Evolutionary conservation across 2,329 filamentous ascomycete species (phyloP), one percentile per base, ranked within the genome.

Genomic region (Pestalotiopsis fici): DNA sequence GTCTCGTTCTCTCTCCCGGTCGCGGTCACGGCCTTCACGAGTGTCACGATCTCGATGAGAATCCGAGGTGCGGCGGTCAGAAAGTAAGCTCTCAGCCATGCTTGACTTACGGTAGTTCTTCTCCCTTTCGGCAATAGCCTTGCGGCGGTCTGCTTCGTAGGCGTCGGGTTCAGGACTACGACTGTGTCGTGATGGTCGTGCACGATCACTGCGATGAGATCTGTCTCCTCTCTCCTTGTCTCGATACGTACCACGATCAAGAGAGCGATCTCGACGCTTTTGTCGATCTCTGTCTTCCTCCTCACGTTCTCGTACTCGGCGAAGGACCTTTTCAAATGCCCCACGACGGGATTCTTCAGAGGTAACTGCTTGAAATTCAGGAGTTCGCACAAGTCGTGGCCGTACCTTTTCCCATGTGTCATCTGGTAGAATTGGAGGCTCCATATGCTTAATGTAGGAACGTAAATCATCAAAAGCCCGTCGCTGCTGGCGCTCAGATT

Each of bases 111-210:
- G 91, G 81, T 97, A 97, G 74, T 97, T 95, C 71, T 95, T 92
- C 82, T 98, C 97, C 60, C 97, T 91, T 77, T 97, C 95, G 67
- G 95, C 94, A 76, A 96, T 95, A 56, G 95, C 95, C 79, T 95
- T 96, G 75, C 94, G 92, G 71, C 96, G 90, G 78, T 99, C 96
- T 68, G 95, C 96, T 80, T 98, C 96, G 79, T 99, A 99, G 23
- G 93, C 89, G 81, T 99, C 95, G 67, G 89, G 88, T 79, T 98
- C 96, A n/a, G 94, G 95, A 73, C 92, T 95, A 74, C 94, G 93
- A 77, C 93, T 97, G 73, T 89, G 88, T 73, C 93, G 85, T 72
- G 82, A 81, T 75, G 84, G 81, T 74, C 88, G 87, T 72, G 82
- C 84, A 73, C 83, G 83, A 68, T 78, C 76, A 75, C 83, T 83